A percentile compares a stretch with the other conserved stretches of the same genome.
phyloP scores from a whole-genome alignment of 169 alveolate genomes.

The Plasmodium vivax region DNA sequence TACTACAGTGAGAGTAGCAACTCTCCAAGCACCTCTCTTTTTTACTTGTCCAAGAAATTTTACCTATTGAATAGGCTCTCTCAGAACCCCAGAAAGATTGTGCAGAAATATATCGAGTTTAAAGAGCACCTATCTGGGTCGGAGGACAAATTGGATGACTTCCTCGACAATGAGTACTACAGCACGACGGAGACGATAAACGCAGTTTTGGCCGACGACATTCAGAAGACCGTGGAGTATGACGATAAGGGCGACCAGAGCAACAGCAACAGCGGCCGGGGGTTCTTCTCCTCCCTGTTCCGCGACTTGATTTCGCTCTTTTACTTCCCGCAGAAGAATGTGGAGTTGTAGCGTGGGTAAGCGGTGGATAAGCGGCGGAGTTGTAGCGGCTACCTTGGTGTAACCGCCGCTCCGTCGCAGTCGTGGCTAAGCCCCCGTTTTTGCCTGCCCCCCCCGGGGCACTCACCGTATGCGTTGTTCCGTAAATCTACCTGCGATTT shows the following conservation, averaged over 20 bases:
- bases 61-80: constrained; percentile 26
- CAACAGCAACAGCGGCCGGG: constrained; percentile 9
- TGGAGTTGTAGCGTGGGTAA: constrained; percentile 7
- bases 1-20: neutral
- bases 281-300: constrained; percentile 28
- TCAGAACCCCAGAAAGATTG: constrained; percentile 17
- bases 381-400: neutral
- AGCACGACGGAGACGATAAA: constrained; percentile 13
- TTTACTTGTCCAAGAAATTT: constrained; percentile 6
- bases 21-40: neutral
- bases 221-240: constrained; percentile 13
- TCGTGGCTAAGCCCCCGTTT: neutral
- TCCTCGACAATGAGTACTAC: constrained; percentile 39
- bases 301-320: constrained; percentile 16
- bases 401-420: neutral
- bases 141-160: neutral
- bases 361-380: too few species aligned
- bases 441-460: neutral
- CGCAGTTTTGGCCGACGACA: constrained; percentile 5
- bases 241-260: neutral
- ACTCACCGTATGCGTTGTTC: neutral
- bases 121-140: constrained; percentile 26
- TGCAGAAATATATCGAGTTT: constrained; percentile 53
- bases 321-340: constrained; percentile 35
- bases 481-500: neutral